These are phyloP conservation scores for Hymenoscyphus occultus DNA, from an alignment of 2,329 filamentous ascomycete genomes.

Conservation along the genomic window DNA sequence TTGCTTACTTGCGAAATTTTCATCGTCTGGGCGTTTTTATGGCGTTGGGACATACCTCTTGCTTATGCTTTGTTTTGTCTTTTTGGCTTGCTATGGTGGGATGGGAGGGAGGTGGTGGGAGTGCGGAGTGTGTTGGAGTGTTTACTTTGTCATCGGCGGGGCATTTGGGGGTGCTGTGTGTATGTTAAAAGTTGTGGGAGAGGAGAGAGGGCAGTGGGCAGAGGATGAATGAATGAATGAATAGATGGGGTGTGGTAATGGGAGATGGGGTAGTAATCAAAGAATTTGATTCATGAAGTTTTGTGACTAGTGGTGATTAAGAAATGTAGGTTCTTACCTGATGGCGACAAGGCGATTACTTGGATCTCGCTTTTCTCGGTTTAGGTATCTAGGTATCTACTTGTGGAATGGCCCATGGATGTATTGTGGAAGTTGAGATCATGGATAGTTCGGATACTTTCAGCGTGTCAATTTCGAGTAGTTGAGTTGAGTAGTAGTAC, in stretches of 20 bases:
- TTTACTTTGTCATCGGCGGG: background rate
- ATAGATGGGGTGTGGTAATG: constrained; percentile 3
- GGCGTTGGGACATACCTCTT: constrained; percentile 1
- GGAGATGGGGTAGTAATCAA: background rate
- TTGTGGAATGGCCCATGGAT: too few species aligned
- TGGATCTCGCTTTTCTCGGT: too few species aligned
- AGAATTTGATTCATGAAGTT: background rate
- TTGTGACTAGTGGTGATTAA: background rate
- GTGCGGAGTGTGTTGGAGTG: background rate
- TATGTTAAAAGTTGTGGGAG: background rate
- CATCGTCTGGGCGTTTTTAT: background rate
- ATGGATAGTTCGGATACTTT: too few species aligned
- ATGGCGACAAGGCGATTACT: too few species aligned
- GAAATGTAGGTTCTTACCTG: too few species aligned
- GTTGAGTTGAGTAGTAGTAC: too few species aligned
- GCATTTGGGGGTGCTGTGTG: background rate
- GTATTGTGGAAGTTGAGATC: too few species aligned
- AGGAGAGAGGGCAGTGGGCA: background rate
- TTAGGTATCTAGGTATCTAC: too few species aligned
- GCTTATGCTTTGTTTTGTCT: background rate
- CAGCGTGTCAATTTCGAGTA: too few species aligned
- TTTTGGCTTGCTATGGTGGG: background rate
- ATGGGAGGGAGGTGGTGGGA: background rate
- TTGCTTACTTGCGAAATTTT: background rate
- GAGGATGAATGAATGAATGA: background rate